A percentile compares a stretch with the other conserved stretches of the same genome.
These are phyloP conservation scores for Microcos paniculata DNA, from an alignment of 345 rosid genomes.

Conservation along the genomic window DNA sequence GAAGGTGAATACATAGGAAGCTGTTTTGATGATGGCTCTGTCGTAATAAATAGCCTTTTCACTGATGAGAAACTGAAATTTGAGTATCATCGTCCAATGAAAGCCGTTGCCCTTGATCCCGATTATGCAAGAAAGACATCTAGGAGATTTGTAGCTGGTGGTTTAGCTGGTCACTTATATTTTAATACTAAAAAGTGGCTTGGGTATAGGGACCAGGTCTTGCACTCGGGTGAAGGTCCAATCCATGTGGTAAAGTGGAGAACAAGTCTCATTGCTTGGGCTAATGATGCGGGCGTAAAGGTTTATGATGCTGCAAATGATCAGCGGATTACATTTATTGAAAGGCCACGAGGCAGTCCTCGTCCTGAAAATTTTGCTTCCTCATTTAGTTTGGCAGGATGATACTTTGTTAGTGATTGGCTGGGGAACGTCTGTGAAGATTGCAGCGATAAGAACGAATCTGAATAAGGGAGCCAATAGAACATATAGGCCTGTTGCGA, in stretches of 20 bases:
- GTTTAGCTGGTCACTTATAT: slow-evolving; percentile 91
- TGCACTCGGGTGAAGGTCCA: slow-evolving; percentile 99
- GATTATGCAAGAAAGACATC: too few species aligned
- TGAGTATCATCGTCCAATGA: too few species aligned
- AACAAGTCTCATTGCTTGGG: slow-evolving; percentile 95
- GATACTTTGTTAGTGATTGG: too few species aligned
- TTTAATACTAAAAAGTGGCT: slow-evolving; percentile 90
- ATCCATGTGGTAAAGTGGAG: slow-evolving; percentile 94
- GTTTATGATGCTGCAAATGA: slow-evolving; percentile 91
- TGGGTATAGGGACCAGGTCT: slow-evolving; percentile 84
- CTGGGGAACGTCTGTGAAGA: too few species aligned
- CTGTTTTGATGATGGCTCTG: slow-evolving; percentile 98
- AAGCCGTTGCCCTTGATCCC: too few species aligned
- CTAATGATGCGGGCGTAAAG: slow-evolving; percentile 95
- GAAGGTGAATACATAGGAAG: slow-evolving; percentile 97
- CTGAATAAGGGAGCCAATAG: too few species aligned
- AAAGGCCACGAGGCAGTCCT: slow-evolving; percentile 90
- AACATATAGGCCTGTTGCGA: too few species aligned
- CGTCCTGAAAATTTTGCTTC: slow-evolving; percentile 87
- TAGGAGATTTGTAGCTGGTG: slow-evolving; percentile 91
- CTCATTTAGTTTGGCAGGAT: slow-evolving; percentile 99
- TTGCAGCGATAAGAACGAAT: too few species aligned
- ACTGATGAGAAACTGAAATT: too few species aligned
- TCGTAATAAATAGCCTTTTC: slow-evolving; percentile 88
- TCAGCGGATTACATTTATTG: slow-evolving; percentile 93